A percentile compares a stretch with the other conserved stretches of the same genome.
phyloP scores from a whole-genome alignment of 352 stramenopile genomes.

The Phytophthora ramorum region DNA sequence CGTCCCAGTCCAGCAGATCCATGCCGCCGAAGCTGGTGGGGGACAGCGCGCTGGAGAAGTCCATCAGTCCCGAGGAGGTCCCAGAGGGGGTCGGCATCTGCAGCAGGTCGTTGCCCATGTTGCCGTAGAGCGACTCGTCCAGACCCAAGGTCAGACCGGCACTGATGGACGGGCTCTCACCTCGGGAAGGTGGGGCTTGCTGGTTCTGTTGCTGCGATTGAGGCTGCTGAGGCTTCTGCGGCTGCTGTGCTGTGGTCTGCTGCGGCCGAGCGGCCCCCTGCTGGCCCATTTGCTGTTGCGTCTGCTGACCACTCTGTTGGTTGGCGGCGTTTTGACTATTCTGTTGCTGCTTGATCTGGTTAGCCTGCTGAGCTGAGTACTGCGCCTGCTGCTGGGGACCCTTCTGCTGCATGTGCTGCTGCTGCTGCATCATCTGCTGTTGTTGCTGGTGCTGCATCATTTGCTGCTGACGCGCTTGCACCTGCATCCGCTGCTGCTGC shows the following conservation, averaged over 20 bases:
- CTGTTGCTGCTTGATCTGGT: constrained; percentile 39
- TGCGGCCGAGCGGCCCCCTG: constrained; percentile 40
- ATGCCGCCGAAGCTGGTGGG: constrained; percentile 69
- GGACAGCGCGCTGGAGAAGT: constrained; percentile 70
- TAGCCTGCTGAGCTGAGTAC: constrained; percentile 32
- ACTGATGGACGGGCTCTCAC: constrained; percentile 55
- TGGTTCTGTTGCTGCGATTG: constrained; percentile 33
- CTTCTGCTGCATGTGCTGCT: constrained; percentile 53
- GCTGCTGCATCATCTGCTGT: constrained; percentile 55
- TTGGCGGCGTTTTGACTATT: constrained; percentile 44
- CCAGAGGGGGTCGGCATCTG: constrained; percentile 63
- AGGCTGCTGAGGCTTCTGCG: constrained; percentile 20
- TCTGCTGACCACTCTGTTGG: constrained; percentile 52
- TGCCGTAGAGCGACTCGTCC: constrained; percentile 68
- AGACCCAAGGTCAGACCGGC: constrained; percentile 57
- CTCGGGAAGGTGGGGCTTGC: constrained; percentile 32
- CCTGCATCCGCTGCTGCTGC: constrained; percentile 46
- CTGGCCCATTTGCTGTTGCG: constrained; percentile 43
- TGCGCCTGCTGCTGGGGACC: constrained; percentile 37
- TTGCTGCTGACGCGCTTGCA: constrained; percentile 44
- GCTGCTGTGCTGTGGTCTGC: constrained; percentile 29
- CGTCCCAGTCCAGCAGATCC: constrained; percentile 55
- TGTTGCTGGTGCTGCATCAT: constrained; percentile 59
- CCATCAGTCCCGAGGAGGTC: constrained; percentile 57
- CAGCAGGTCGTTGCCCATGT: constrained; percentile 60